Base-by-base conservation (phyloP, 2,329 filamentous ascomycete genomes). In the Chalaropsis ovoidea region DNA sequence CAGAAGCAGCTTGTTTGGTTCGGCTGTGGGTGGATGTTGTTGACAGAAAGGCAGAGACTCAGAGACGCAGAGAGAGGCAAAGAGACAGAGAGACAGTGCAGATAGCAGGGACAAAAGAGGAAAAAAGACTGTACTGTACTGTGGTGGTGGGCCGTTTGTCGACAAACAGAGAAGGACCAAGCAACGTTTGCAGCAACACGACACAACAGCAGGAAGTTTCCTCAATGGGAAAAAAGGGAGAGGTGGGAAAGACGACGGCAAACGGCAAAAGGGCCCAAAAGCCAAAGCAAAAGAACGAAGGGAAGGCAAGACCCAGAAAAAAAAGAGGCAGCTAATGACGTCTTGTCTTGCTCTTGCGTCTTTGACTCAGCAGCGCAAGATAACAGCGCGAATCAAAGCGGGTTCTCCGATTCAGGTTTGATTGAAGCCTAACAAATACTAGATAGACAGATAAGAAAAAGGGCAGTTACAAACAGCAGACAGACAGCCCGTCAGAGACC, bases 281-380 rank as follows among this genome's bases (percentile, higher is more conserved):
- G 54, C 54, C 11, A 39, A 39, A n/a, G 15, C 54, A 39, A 58
- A 39, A 13, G 22, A 39, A 35, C 17, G 6, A 35, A 58, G 54
- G 31, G 31, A 31, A 58, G 54, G 54, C 54, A 58, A 35, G 54
- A 35, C 54, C 54, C 54, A 58, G 27, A 58, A 56, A 56, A 58
- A 58, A 58, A 56, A 58, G n/a, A 58, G 54, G 54, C 54, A 35
- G 15, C 54, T 58, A 58, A 35, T 58, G 54, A 58, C 54, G 54
- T 58, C 54, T 58, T 35, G 54, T 58, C 54, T 39, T 58, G 27
- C 54, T 56, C 27, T 35, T 35, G 17, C 27, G n/a, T 58, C 27
- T 39, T 58, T 58, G 24, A 58, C 54, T 58, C 54, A 35, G 54
- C n/a, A 13, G 27, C n/a, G 31, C 27, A 10, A 39, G 54, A 58